phyloP scores from a whole-genome alignment of 305 asterid genomes.

The Solanum hybrid region DNA sequence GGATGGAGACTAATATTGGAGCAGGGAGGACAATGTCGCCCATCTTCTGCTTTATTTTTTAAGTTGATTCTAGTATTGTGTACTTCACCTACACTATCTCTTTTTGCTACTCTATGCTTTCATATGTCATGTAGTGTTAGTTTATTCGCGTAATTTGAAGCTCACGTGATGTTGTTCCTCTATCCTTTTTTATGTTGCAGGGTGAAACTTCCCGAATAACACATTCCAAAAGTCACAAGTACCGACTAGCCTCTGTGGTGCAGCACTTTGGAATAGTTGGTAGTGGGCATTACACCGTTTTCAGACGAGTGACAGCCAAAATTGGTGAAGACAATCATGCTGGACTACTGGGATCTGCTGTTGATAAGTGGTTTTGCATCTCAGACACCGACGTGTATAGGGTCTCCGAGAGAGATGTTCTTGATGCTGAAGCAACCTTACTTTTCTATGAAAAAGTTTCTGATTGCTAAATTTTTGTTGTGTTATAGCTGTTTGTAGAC shows the following conservation, averaged over 20 bases:
- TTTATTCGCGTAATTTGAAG: not conserved
- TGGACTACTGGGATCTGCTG: constrained; percentile 38
- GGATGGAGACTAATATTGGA: not conserved
- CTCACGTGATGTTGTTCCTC: not conserved
- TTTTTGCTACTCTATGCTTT: not conserved
- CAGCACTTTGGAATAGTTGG: constrained; percentile 72
- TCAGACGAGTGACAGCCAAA: constrained; percentile 49
- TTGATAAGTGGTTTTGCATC: constrained; percentile 68
- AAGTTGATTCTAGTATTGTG: not conserved
- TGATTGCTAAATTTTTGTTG: constrained; percentile 10
- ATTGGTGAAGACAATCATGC: constrained; percentile 39
- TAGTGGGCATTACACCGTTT: constrained; percentile 81
- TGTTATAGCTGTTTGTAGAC: not conserved
- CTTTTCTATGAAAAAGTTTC: constrained; percentile 64
- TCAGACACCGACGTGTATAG: constrained; percentile 63
- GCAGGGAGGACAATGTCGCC: not conserved
- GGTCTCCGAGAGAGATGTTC: constrained; percentile 65
- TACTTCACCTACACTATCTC: not conserved
- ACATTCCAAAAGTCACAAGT: constrained; percentile 21
- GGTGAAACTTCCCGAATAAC: constrained; percentile 4
- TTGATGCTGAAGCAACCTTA: constrained; percentile 71
- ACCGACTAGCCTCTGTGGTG: constrained; percentile 67
- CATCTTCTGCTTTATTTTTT: not conserved
- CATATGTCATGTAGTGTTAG: not conserved
- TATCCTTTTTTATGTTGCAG: constrained; percentile 17